These are phyloP conservation scores for Ceratobasidium sp. DNA, from an alignment of 1,284 basidiomycete genomes.

Conservation along the genomic window DNA sequence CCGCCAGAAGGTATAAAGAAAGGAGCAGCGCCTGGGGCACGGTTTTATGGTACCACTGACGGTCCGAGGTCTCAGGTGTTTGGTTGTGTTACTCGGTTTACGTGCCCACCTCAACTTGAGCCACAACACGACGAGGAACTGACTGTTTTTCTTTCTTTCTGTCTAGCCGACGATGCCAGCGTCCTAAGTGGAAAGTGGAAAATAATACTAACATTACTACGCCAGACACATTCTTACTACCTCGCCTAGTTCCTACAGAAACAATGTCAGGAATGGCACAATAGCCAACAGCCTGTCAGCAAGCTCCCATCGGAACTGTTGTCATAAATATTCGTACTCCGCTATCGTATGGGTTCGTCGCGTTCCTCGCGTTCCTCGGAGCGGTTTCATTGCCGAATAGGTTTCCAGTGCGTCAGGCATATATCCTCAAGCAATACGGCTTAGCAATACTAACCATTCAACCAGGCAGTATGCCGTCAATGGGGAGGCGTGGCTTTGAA, in stretches of 20 bases:
- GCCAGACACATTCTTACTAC: no score
- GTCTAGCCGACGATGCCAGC: no score
- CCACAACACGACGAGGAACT: no score
- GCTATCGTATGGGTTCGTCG: not conserved
- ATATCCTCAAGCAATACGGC: not conserved
- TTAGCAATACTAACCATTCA: not conserved
- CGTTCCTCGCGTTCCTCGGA: not conserved
- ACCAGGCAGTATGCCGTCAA: constrained; percentile 3
- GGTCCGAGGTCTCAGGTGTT: no score
- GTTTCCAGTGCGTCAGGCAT: not conserved
- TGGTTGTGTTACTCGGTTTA: no score
- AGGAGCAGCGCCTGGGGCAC: no score
- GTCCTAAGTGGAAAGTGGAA: no score
- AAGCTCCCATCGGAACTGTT: constrained; percentile 9
- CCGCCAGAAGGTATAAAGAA: no score
- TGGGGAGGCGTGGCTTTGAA: constrained; percentile 5
- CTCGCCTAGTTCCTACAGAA: not conserved
- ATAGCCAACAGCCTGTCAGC: not conserved
- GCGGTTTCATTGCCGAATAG: not conserved
- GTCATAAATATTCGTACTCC: not conserved
- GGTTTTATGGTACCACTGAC: no score
- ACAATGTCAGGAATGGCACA: not conserved
- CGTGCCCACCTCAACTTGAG: no score
- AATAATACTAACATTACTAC: no score
- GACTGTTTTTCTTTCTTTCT: no score